phyloP scores from a whole-genome alignment of 129 eudicot species.

The Saposhnikovia divaricata region DNA sequence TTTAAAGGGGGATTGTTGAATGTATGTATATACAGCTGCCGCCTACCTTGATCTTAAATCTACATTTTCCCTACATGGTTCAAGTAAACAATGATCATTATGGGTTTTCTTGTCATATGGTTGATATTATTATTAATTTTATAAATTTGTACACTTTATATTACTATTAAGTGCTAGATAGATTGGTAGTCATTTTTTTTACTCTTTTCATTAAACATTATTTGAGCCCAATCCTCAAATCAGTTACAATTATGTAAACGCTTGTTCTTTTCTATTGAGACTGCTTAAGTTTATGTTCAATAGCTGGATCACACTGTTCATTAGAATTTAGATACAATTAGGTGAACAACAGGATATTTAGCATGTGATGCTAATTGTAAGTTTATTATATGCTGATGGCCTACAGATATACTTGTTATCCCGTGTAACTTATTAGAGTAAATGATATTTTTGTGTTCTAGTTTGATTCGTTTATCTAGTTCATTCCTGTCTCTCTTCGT shows the following conservation, averaged over 20 bases:
- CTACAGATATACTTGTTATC: neutral
- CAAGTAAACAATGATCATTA: neutral
- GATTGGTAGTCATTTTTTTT: neutral
- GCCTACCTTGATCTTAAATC: neutral
- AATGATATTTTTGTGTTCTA: neutral
- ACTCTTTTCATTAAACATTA: neutral
- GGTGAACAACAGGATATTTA: neutral
- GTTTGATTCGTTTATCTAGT: neutral
- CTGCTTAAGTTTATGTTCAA: neutral
- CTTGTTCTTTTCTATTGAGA: neutral
- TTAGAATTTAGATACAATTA: neutral
- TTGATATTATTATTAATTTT: neutral
- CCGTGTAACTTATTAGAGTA: neutral
- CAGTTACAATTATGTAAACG: neutral
- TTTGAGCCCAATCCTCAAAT: neutral
- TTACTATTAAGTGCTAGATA: neutral
- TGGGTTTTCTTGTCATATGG: neutral
- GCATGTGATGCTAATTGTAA: neutral
- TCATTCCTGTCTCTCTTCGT: neutral
- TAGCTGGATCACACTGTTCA: neutral
- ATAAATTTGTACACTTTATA: neutral
- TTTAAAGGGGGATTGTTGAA: slow-evolving; percentile 79
- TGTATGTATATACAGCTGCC: slow-evolving; percentile 28
- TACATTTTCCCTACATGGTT: neutral
- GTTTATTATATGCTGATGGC: neutral